Evolutionary conservation across 73 alveolate genomes (phyloP).

Genomic region (Paramecium biaurelia): DNA sequence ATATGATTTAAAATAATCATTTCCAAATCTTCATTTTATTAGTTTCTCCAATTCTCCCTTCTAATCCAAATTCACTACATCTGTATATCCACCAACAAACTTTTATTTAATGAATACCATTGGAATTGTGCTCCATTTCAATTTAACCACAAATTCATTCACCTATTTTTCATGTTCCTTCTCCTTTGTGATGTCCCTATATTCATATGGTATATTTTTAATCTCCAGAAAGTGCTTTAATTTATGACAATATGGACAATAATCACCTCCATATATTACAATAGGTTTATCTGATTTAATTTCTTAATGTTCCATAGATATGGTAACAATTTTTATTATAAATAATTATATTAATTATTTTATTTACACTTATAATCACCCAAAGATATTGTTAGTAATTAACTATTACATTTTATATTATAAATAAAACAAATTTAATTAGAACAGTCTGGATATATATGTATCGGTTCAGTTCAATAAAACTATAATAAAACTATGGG

Average conservation of each 20-base stretch:
- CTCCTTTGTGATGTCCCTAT: not conserved
- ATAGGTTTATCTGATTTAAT: not conserved
- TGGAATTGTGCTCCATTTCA: constrained; percentile 8
- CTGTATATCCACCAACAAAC: constrained; percentile 33
- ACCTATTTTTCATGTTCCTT: constrained; percentile 6
- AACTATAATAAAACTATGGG: not conserved
- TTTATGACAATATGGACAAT: constrained; percentile 32
- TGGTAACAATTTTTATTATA: not conserved
- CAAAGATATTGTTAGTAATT: not conserved
- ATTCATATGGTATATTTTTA: not conserved
- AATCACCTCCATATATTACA: constrained; percentile 22
- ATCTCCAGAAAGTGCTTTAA: not conserved
- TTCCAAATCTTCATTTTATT: not conserved
- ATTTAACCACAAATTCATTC: not conserved
- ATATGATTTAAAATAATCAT: not conserved
- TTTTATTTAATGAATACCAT: constrained; percentile 22
- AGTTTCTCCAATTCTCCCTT: constrained; percentile 13
- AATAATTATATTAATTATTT: not conserved
- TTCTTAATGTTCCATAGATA: constrained; percentile 16
- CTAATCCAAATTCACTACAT: not conserved
- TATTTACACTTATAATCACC: not conserved
- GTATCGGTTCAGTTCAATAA: not conserved
- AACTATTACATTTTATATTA: not conserved
- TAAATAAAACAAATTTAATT: not conserved
- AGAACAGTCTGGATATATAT: not conserved